These are phyloP conservation scores for Curvularia sp. DNA, from an alignment of 2,329 filamentous ascomycete species.

Conservation along the genomic window DNA sequence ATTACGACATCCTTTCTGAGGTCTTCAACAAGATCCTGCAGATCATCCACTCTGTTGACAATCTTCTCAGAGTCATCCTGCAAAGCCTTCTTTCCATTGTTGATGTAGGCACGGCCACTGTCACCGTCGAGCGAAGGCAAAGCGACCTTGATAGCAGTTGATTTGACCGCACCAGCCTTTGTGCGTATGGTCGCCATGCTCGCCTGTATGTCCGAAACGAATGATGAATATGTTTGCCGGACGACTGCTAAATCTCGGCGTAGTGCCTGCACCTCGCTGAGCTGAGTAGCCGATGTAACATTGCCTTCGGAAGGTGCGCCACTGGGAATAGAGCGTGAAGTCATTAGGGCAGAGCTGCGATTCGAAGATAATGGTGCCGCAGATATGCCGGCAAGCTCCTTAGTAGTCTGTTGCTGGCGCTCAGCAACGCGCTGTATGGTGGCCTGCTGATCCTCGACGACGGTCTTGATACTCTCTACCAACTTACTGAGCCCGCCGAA, in stretches of 20 bases:
- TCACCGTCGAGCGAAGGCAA: slow-evolving; percentile 77
- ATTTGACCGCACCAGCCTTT: slow-evolving; percentile 84
- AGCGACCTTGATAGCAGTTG: slow-evolving; percentile 72
- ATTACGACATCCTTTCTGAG: slow-evolving; percentile 95
- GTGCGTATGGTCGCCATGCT: slow-evolving; percentile 84
- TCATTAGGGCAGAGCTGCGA: slow-evolving; percentile 45
- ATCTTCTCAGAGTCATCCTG: slow-evolving; percentile 88
- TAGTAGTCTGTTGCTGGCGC: slow-evolving; percentile 85
- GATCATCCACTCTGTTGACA: slow-evolving; percentile 89
- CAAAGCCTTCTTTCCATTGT: slow-evolving; percentile 84
- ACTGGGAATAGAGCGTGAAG: slow-evolving; percentile 38
- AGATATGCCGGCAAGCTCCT: slow-evolving; percentile 77
- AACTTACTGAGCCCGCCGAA: slow-evolving; percentile 79
- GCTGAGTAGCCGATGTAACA: slow-evolving; percentile 63
- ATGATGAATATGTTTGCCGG: slow-evolving; percentile 90
- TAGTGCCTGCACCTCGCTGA: slow-evolving; percentile 80
- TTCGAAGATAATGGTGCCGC: slow-evolving; percentile 53
- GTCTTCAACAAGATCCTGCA: slow-evolving; percentile 97
- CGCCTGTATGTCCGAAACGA: slow-evolving; percentile 84
- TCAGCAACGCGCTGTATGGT: slow-evolving; percentile 88
- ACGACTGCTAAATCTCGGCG: slow-evolving; percentile 89
- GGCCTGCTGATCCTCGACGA: slow-evolving; percentile 81
- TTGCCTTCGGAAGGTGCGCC: slow-evolving; percentile 32
- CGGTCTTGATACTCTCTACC: slow-evolving; percentile 84
- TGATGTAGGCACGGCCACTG: slow-evolving; percentile 84